These are phyloP conservation scores for Aspergillus unguis DNA, from an alignment of 2,329 filamentous ascomycete genomes.

Conservation along the genomic window DNA sequence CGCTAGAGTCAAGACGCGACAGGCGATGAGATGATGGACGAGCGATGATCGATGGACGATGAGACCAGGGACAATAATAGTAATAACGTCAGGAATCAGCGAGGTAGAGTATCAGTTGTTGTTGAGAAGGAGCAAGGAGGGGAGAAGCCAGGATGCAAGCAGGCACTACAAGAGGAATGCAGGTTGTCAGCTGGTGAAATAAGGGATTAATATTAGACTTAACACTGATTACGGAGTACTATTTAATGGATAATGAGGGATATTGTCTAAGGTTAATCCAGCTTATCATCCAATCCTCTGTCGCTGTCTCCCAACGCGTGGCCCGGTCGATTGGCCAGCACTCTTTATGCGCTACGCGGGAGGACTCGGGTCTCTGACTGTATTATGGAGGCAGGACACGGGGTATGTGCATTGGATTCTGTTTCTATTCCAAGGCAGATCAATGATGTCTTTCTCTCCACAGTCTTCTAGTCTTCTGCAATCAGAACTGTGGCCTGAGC, in stretches of 20 bases:
- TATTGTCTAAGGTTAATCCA: no score
- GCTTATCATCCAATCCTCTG: neutral
- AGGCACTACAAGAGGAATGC: slow-evolving; percentile 4
- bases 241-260: no score
- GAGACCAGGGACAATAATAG: slow-evolving; percentile 5
- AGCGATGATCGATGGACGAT: neutral
- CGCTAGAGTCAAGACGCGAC: slow-evolving; percentile 18
- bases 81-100: neutral
- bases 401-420: neutral
- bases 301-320: slow-evolving; percentile 10
- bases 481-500: no score
- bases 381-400: neutral
- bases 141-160: slow-evolving; percentile 7
- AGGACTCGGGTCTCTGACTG: slow-evolving; percentile 15
- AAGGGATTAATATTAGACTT: neutral
- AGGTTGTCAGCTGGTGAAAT: slow-evolving; percentile 4
- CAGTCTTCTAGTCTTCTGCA: no score
- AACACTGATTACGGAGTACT: neutral
- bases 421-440: neutral
- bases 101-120: slow-evolving; percentile 3
- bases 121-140: slow-evolving; percentile 7
- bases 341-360: slow-evolving; percentile 13
- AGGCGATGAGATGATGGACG: slow-evolving; percentile 16
- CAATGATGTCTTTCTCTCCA: neutral
- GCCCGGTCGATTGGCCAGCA: slow-evolving; percentile 19